These are phyloP conservation scores for Asterionellopsis glacialis DNA, from an alignment of 108 stramenopile species.

Conservation along the genomic window DNA sequence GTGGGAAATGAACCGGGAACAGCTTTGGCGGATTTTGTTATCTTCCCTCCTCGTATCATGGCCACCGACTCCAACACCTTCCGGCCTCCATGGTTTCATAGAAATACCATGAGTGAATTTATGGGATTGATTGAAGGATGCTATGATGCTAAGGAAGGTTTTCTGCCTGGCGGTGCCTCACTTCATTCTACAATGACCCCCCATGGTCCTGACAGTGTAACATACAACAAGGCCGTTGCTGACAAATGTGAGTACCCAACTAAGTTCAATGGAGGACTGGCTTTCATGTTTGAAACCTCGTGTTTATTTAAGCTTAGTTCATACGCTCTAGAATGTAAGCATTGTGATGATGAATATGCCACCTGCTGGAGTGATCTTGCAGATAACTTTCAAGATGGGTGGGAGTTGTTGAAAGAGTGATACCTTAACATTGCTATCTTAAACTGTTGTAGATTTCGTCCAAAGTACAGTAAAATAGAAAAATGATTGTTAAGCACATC, in stretches of 20 bases:
- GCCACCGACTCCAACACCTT: conserved; percentile 88
- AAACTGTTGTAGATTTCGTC: too few relatives aligned
- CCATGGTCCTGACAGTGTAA: conserved; percentile 85
- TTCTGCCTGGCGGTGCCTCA: conserved; percentile 80
- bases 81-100: conserved; percentile 93
- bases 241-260: conserved; percentile 56
- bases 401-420: not conserved
- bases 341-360: conserved; percentile 53
- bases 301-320: conserved; percentile 53
- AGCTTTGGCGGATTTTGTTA: conserved; percentile 89
- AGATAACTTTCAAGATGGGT: conserved; percentile 16
- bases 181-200: conserved; percentile 87
- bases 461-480: too few relatives aligned
- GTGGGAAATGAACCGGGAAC: conserved; percentile 72
- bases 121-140: conserved; percentile 91
- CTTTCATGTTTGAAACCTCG: conserved; percentile 95
- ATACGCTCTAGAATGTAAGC: conserved; percentile 47
- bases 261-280: conserved; percentile 80
- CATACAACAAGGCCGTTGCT: conserved; percentile 60
- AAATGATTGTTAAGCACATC: too few relatives aligned
- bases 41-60: conserved; percentile 93
- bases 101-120: conserved; percentile 91
- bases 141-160: conserved; percentile 87
- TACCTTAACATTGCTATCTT: too few relatives aligned
- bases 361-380: conserved; percentile 60